A percentile compares a stretch with the other conserved stretches of the same genome.
These are phyloP conservation scores for Phytopythium montanum DNA, from an alignment of 352 stramenopile genomes.

Conservation along the genomic window DNA sequence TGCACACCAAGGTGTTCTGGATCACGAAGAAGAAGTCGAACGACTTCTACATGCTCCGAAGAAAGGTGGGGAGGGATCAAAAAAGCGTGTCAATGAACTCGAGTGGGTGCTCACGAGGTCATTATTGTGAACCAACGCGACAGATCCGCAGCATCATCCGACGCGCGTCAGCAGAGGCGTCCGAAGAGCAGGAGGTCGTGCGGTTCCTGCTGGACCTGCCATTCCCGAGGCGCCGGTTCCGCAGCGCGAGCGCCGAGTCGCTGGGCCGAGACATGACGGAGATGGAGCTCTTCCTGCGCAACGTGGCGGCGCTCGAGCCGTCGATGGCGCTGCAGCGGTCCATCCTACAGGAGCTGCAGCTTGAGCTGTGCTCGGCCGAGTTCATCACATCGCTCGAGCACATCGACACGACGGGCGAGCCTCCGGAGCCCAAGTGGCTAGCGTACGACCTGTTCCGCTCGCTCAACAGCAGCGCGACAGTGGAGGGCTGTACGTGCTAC, in stretches of 20 bases:
- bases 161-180: slow-evolving; percentile 19
- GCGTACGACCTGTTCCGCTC: slow-evolving; percentile 69
- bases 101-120: background rate
- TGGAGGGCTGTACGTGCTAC: slow-evolving; percentile 77
- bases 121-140: background rate
- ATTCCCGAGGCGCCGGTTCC: slow-evolving; percentile 62
- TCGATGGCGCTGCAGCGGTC: slow-evolving; percentile 48
- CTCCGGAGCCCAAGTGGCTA: slow-evolving; percentile 72
- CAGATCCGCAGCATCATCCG: slow-evolving; percentile 46
- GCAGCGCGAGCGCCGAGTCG: slow-evolving; percentile 36
- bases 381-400: slow-evolving; percentile 75
- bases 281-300: slow-evolving; percentile 74
- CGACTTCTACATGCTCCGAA: slow-evolving; percentile 66
- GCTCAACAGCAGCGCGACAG: slow-evolving; percentile 55
- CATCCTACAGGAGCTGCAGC: slow-evolving; percentile 62
- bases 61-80: too few relatives aligned
- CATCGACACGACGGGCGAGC: slow-evolving; percentile 65
- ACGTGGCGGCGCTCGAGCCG: slow-evolving; percentile 63
- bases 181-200: slow-evolving; percentile 56
- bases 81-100: too few relatives aligned
- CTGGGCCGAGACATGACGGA: slow-evolving; percentile 48
- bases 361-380: slow-evolving; percentile 67
- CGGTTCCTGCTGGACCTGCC: slow-evolving; percentile 70
- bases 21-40: slow-evolving; percentile 78
- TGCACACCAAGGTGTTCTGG: slow-evolving; percentile 84